Conservation (phyloP, 2,329 filamentous ascomycete species). For the Trichophyton schoenleinii region DNA sequence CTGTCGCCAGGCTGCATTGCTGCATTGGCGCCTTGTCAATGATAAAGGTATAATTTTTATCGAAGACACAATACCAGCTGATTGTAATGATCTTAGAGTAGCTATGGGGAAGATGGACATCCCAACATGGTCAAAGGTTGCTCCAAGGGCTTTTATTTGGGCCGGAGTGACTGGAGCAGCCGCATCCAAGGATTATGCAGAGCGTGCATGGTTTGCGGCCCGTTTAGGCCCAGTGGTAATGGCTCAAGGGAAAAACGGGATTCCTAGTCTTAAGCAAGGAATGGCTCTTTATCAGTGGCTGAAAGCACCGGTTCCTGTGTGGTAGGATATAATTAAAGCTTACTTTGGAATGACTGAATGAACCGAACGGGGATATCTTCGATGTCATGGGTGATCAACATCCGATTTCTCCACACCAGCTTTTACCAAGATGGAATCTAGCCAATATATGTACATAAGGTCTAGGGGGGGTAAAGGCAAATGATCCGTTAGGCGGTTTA, state of each 20-base stretch:
- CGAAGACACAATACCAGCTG: neutral
- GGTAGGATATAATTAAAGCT: neutral
- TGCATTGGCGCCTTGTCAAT: constrained; percentile 3
- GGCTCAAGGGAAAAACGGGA: neutral
- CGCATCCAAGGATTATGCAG: neutral
- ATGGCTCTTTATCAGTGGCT: neutral
- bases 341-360: neutral
- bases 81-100: neutral
- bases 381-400: neutral
- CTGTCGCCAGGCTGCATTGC: constrained; percentile 4
- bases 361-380: neutral
- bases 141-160: constrained; percentile 8
- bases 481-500: neutral
- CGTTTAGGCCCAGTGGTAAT: constrained; percentile 6
- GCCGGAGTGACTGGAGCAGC: constrained; percentile 5
- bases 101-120: constrained; percentile 4
- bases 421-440: neutral
- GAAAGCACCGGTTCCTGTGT: neutral
- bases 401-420: neutral
- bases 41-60: neutral
- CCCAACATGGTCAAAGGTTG: constrained; percentile 4
- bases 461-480: neutral
- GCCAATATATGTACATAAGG: neutral
- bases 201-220: constrained; percentile 7
- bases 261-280: neutral